Base-by-base conservation (phyloP, 352 stramenopile species). In the Pythium rishiriense region DNA sequence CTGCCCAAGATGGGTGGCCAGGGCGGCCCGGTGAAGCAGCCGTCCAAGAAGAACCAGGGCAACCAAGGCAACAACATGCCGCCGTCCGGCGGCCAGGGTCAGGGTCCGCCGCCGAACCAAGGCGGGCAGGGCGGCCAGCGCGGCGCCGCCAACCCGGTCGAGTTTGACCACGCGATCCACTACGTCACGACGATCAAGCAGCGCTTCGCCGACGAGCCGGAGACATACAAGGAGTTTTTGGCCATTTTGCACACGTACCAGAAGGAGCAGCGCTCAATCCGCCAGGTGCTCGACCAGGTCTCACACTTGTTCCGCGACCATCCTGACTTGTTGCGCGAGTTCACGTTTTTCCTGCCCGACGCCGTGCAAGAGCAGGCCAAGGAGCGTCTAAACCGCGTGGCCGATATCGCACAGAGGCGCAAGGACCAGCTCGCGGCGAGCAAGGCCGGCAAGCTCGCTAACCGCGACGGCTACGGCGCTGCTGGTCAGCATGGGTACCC, bases 221-320 rank as follows among this genome's bases (percentile, higher is more conserved):
- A 99, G 70, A 99, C 96, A 15, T 99, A 99, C 81, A 99, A 98
- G 69, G 80, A 98, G 60, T 99, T 99, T 75, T 76, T 99, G 24
- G 97, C 99, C 60, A 99, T 99, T 69, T 71, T 99, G 52, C 97
- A 99, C 79, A 99, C 97, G 19, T 99, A 99, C 75, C 97, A 99
- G 78, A 99, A 99, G 69, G 97, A 99, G 76, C 97, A 99, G 72
- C 88, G 97, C 14, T 97, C 92, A 10, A 99, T 99, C 62, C 98
- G 98, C 55, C 94, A 99, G 51, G 84, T 96, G 33, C 66, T 99
- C 15, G 97, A 99, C 73, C 96, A 99, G 85, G 97, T 99, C 0
- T 99, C 97, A 6, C 80, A 97, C 24, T 79, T 99, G 22, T 99
- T 99, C 84, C 93, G 96, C 0, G 97, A 99, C 70, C 97, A 99